Percentiles rank a stretch among this genome's conserved stretches.
Evolutionary conservation across 2,329 filamentous ascomycete species (phyloP).

Genomic region (Aspergillus awamori): DNA sequence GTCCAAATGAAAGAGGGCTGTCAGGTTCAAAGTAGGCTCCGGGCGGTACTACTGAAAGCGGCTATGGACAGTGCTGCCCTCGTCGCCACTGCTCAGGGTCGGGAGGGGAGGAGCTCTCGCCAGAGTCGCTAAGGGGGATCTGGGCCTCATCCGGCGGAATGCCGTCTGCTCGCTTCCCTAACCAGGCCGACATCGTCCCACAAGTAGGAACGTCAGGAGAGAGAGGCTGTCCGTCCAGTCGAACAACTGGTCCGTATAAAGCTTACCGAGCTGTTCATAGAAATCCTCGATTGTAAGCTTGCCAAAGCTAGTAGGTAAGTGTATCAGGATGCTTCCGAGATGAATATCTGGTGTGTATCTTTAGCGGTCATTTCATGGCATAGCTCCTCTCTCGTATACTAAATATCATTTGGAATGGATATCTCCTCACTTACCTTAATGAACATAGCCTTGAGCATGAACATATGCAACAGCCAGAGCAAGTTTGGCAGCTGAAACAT

Average conservation of each 20-base stretch:
- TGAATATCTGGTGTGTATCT: constrained; percentile 22
- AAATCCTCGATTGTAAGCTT: constrained; percentile 22
- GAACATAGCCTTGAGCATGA: constrained; percentile 27
- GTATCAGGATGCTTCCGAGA: constrained; percentile 25
- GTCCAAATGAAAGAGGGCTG: neutral
- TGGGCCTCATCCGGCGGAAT: neutral
- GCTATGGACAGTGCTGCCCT: neutral
- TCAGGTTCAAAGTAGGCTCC: neutral
- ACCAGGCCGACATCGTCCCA: neutral
- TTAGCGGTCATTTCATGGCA: neutral
- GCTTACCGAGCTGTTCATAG: constrained; percentile 18
- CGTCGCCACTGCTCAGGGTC: neutral
- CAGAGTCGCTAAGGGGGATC: neutral
- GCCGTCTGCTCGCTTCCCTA: neutral
- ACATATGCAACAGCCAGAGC: constrained; percentile 24
- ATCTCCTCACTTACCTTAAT: constrained; percentile 23
- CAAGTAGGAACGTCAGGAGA: constrained; percentile 19
- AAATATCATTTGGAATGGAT: neutral
- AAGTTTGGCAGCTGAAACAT: constrained; percentile 23
- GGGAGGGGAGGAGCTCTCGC: neutral
- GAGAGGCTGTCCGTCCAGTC: constrained; percentile 20
- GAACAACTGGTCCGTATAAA: constrained; percentile 20
- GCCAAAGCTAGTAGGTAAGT: constrained; percentile 20
- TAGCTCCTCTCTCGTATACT: neutral
- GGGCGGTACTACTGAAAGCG: neutral